These are phyloP conservation scores for Phragmites australis DNA, from an alignment of 176 grass and related monocot genomes.

Conservation along the genomic window DNA sequence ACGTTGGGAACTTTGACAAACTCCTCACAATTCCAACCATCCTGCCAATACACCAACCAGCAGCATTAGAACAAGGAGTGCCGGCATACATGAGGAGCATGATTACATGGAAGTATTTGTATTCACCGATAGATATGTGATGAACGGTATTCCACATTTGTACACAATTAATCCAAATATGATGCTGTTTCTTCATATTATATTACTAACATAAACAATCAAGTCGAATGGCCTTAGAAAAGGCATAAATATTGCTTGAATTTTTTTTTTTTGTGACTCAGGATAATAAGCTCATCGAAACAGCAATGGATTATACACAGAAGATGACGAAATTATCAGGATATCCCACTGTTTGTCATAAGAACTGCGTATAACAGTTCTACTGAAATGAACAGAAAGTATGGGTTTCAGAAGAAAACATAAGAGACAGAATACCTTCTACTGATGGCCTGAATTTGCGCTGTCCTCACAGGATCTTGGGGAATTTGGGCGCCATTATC, in stretches of 20 bases:
- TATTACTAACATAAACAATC: not conserved
- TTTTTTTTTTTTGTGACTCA: too few species aligned
- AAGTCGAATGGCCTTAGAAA: not conserved
- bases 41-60: slow-evolving; percentile 32
- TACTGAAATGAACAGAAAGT: slow-evolving; percentile 9
- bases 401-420: not conserved
- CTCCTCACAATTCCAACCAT: slow-evolving; percentile 75
- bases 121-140: not conserved
- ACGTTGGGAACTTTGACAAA: slow-evolving; percentile 78
- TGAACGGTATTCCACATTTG: too few species aligned
- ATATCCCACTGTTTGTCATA: not conserved
- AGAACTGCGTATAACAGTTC: not conserved
- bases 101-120: not conserved
- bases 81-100: not conserved
- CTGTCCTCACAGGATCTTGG: slow-evolving; percentile 63
- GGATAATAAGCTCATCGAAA: not conserved
- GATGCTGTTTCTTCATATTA: not conserved
- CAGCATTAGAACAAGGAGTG: not conserved
- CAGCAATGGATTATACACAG: not conserved
- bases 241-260: not conserved
- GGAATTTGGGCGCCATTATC: slow-evolving; percentile 45
- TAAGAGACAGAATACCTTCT: slow-evolving; percentile 52
- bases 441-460: slow-evolving; percentile 88
- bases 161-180: too few species aligned
- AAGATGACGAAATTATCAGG: not conserved